Evolutionary conservation across 345 rosid genomes (phyloP), one percentile per base, ranked within the genome.

Genomic region (Corymbia maculata): DNA sequence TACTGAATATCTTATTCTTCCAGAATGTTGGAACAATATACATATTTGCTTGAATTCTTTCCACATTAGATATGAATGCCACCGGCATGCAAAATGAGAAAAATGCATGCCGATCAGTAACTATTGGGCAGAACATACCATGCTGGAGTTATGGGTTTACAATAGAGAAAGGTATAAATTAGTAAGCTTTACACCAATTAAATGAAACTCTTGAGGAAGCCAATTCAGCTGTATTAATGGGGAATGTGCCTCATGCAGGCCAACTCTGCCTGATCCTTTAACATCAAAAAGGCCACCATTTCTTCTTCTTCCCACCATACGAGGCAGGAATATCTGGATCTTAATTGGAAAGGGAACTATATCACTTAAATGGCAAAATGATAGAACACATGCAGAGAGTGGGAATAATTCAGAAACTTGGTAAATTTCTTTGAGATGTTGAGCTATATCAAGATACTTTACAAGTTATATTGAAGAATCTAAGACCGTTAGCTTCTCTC

Each of bases 211-310:
- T 85, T 5, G 45, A 85, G 86, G 86, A 85, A 85, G 59, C 86
- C 51, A 17, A 28, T 85, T 85, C 86, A 26, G 57, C 53, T 26
- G 24, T 85, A 85, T 85, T 9, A 45, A 17, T 1, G 1, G 2
- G 88, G 50, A 79, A 52, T 42, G 51, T 4, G 79, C 82, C 82
- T 75, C 49, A 75, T 75, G 80, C 82, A 19, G 28, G 26, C 82
- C 49, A 75, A 75, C 82, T 86, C 52, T 26, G 85, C 19, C 19
- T 59, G 26, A 88, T 85, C 57, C 87, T 45, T 44, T 92, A 93
- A 88, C 98, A 52, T 52, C 6, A 95, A 30, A 95, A 95, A 87
- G 52, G 92, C 99, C 98, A 95, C 97, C 99, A 95, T 61, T 87
- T 93, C 88, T 93, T 97, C 93, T 93, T 97, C 94, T 93, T 95